Evolutionary conservation across 2,329 filamentous ascomycete genomes (phyloP).

Genomic region (Cryphonectria radicalis): DNA sequence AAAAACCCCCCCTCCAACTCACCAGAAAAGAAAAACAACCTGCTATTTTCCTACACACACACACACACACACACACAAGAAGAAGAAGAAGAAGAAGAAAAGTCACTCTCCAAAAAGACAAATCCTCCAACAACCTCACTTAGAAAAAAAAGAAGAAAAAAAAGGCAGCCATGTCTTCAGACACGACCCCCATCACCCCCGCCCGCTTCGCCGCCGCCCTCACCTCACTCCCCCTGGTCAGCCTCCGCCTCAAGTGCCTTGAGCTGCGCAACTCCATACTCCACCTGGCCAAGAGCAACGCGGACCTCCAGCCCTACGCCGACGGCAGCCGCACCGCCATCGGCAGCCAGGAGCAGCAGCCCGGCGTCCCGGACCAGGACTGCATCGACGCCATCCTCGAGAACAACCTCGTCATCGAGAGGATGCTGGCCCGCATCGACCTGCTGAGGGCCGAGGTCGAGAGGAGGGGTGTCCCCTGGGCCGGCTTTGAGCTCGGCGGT

Average conservation of each 20-base stretch:
- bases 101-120: neutral
- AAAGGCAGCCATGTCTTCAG: constrained; percentile 59
- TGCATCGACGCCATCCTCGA: constrained; percentile 76
- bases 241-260: constrained; percentile 74
- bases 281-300: constrained; percentile 75
- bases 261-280: constrained; percentile 76
- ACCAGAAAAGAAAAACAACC: neutral
- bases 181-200: constrained; percentile 59
- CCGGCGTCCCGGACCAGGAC: constrained; percentile 60
- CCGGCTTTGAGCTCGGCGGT: constrained; percentile 52
- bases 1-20: neutral
- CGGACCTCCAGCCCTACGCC: constrained; percentile 71
- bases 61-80: neutral
- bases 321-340: constrained; percentile 48
- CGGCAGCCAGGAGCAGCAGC: constrained; percentile 30
- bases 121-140: no score
- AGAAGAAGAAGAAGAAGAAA: neutral
- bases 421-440: constrained; percentile 69
- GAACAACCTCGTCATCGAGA: constrained; percentile 69
- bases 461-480: constrained; percentile 59
- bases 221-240: constrained; percentile 65
- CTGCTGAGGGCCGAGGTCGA: constrained; percentile 69
- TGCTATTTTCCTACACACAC: neutral
- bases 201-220: constrained; percentile 70
- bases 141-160: neutral